Base-by-base conservation (phyloP, 768 basidiomycete genomes). In the Pleurotus citrinopileatus region DNA sequence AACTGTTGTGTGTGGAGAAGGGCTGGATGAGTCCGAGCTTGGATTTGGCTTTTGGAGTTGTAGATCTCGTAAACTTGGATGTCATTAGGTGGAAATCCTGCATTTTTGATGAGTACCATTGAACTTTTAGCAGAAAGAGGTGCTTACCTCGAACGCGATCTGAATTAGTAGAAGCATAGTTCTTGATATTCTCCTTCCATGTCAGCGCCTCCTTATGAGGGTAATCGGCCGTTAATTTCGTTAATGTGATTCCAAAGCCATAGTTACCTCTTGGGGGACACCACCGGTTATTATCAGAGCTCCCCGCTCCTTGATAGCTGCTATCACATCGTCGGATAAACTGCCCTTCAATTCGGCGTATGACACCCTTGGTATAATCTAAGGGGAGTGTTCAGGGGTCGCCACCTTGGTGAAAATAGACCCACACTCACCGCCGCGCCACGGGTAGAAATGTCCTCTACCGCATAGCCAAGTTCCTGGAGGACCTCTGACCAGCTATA, bases 51-150 rank as follows among this genome's bases (percentile, higher is more conserved):
- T 38, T 70, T 73, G 3, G 83, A 79, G 67, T 89, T 86, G 72
- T 91, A 91, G 12, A 91, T 63, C 60, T 91, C 89, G 62, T 77
- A 91, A 5, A 81, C 86, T 66, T 90, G 86, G 45, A 86, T 81
- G 57, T 89, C 76, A 32, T 82, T 75, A 2, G 73, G 69, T 0
- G 89, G 89, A 58, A 82, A 87, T 4, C 89, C 87, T 87, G 61
- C 7, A 20, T 40, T 20, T 37, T 13, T 37, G 1, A 38, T 3
- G 5, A 45, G 25, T 22, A 29, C 6, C 43, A 20, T 38, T 28
- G 1, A 19, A 9, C 23, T 17, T 12, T 19, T 27, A 15, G 29
- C 8, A 12, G 25, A 43, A 5, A 19, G 27, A 10, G 36, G 27
- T 27, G 47, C 53, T 4, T 20, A 78, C 82, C 84, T 72, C 76